Conservation (phyloP, 106 monocot species). For the Dioscorea zingiberensis region DNA sequence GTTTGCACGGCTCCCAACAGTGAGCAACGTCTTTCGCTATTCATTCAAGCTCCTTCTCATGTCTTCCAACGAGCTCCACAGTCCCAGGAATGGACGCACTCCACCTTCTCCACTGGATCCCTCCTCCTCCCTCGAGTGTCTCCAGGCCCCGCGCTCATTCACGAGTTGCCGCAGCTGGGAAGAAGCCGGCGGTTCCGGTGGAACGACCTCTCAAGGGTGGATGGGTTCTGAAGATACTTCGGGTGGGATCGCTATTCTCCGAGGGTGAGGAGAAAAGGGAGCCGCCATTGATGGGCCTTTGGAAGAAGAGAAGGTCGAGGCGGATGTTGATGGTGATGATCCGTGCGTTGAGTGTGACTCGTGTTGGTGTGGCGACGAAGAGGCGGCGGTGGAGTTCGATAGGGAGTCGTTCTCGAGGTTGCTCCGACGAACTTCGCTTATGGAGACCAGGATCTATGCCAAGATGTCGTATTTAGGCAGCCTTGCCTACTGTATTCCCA, state of each 20-base stretch:
- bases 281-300: neutral
- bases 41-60: neutral
- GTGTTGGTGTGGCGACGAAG: conserved; percentile 5
- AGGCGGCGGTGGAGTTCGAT: conserved; percentile 16
- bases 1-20: neutral
- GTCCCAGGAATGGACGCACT: neutral
- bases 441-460: conserved; percentile 21
- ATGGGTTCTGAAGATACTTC: conserved; percentile 37
- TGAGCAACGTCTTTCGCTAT: no score
- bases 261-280: conserved; percentile 7
- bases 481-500: conserved; percentile 7
- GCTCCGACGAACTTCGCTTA: conserved; percentile 13
- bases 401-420: conserved; percentile 28
- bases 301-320: neutral
- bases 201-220: conserved; percentile 5
- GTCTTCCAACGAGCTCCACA: conserved; percentile 1
- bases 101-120: neutral
- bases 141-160: neutral
- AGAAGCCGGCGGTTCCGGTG: neutral
- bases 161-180: neutral
- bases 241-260: conserved; percentile 13
- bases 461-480: conserved; percentile 9
- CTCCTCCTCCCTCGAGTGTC: neutral
- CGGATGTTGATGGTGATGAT: neutral
- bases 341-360: conserved; percentile 4